Percentiles rank a stretch among this genome's conserved stretches.
phyloP scores from a whole-genome alignment of 257 asterid species.

The Ligustrum vulgare region DNA sequence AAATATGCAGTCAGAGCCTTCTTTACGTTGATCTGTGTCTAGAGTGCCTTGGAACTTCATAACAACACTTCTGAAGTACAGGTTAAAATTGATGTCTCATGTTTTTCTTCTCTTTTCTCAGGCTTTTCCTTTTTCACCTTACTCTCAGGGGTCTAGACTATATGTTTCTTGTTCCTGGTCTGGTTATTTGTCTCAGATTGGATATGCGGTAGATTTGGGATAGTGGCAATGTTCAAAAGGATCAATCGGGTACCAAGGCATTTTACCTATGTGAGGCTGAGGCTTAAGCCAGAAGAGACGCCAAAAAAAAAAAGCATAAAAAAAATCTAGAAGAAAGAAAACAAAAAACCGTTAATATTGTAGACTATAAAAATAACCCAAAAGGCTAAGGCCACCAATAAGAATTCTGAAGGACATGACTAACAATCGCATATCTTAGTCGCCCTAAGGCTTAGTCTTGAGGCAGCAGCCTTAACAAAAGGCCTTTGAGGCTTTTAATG shows the following conservation, averaged over 20 bases:
- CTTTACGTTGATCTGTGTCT: neutral
- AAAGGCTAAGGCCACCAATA: neutral
- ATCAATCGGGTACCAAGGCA: neutral
- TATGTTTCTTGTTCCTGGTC: neutral
- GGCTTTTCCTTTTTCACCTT: slow-evolving; percentile 3
- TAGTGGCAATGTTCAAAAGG: neutral
- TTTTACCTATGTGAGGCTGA: neutral
- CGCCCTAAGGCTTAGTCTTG: neutral
- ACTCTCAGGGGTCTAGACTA: neutral
- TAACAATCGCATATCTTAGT: neutral
- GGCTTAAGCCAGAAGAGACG: neutral
- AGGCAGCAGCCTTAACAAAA: neutral
- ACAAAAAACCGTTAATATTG: neutral
- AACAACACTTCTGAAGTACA: slow-evolving; percentile 1
- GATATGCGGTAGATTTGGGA: neutral
- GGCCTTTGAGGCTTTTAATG: neutral
- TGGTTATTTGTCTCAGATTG: neutral
- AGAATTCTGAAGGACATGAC: neutral
- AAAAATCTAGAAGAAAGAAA: neutral
- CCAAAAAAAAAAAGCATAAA: neutral
- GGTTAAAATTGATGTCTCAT: slow-evolving; percentile 1
- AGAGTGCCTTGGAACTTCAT: slow-evolving; percentile 10
- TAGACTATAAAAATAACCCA: neutral
- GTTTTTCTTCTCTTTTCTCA: neutral
- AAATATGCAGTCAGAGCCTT: neutral